Base-by-base conservation (phyloP, 208 protist species). In the Angomonas ambiguus region DNA sequence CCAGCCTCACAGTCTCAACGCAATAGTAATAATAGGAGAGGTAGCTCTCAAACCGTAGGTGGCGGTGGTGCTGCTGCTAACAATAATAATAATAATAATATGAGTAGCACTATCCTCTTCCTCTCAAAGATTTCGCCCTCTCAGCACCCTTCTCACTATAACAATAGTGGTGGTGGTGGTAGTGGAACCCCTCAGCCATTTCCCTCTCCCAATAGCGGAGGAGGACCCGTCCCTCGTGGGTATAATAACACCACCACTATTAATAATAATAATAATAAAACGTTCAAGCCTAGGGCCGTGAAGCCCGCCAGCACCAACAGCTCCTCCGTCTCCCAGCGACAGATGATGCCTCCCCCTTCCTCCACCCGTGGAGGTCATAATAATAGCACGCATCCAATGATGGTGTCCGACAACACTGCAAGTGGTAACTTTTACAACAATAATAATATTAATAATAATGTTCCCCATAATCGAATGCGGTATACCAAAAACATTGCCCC, bases 401-500 rank as follows among this genome's bases (percentile, higher is more conserved):
- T n/a, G 10, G 42, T 62, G 51, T 32, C 28, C 41, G 28, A 45
- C 11, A 48, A 60, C 67, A 38, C 33, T 41, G 41, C 18, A 0
- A 32, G 33, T 49, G 58, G n/a, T 5, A 28, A 28, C 51, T 65
- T 62, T 31, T 34, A 63, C 67, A 32, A 28, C 57, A 5, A 34
- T 55, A 16, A 35, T 41, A 28, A 56, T 24, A 56, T 30, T 27
- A 56, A 56, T 27, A 56, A 27, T 27, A 56, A 60, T 45, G 16
- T n/a, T 45, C 8, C 8, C 16, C 8, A 45, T 45, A 16, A 16
- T 8, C 8, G 83, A 55, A 89, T 72, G 57, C 70, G 68, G 62
- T 79, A 74, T 32, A 77, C 76, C 51, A 89, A 85, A 59, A 86
- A 83, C 64, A 70, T 89, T 18, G 71, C 75, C 16, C 83, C 79